Base-by-base conservation (phyloP, 345 rosid genomes). In the Bruguiera sexangula region DNA sequence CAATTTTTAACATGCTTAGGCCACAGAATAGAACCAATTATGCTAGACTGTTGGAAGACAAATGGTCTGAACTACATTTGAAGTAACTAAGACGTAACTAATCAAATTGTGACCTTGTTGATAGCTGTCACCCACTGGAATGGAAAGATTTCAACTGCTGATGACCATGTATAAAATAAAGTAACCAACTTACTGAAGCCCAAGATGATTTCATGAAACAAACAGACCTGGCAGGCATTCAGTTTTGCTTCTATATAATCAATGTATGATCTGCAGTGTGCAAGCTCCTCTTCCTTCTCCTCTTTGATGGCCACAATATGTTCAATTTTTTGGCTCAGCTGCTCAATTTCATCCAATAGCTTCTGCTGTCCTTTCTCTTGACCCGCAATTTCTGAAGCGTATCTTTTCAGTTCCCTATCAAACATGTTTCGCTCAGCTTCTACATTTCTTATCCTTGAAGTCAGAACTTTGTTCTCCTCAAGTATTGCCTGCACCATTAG, bases 281-380 rank as follows among this genome's bases (percentile, higher is more conserved):
- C 66, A 32, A 50, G 26, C 60, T 70, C 51, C 66, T 70, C 51
- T 70, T 61, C 60, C 60, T 21, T 70, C 51, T 69, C 66, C 51
- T 34, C 43, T 34, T 69, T 68, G 11, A 21, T 64, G 26, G 15
- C 37, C 27, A 29, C 51, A n/a, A 29, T 61, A 31, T 69, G 73
- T 30, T 26, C 46, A 50, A 69, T 48, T 61, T 16, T 51, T 51
- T 61, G 60, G 52, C 20, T 69, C 66, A 69, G 31, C 59, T n/a
- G 48, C 31, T 66, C 8, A 53, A 69, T 18, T 24, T 24, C 24
- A 24, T 24, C 24, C 24, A 24, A 24, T 24, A 24, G 24, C 24
- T 24, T 24, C 24, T 24, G 24, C 24, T 24, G 24, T 24, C 24
- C 24, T 24, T 24, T 24, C 24, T 24, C 24, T 24, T 24, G 24